phyloP scores from a whole-genome alignment of 768 basidiomycete species.

The Amanita inopinata region DNA sequence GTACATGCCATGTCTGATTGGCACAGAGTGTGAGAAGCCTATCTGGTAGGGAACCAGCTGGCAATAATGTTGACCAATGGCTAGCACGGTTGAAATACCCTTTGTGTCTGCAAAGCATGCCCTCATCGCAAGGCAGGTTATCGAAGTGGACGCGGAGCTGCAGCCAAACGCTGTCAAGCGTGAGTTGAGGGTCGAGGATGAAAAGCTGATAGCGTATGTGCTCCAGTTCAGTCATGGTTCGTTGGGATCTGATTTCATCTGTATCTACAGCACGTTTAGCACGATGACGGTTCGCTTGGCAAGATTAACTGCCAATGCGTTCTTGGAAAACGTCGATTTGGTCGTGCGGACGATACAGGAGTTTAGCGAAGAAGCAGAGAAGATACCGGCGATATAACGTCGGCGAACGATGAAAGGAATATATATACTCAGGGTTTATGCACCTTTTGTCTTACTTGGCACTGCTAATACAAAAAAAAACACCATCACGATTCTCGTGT shows the following conservation, averaged over 20 bases:
- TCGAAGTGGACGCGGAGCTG: constrained; percentile 81
- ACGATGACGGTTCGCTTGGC: constrained; percentile 82
- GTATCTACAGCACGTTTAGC: constrained; percentile 46
- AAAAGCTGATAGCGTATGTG: constrained; percentile 69
- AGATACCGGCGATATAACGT: too few species aligned
- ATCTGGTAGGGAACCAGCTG: too few species aligned
- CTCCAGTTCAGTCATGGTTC: background rate
- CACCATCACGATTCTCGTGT: too few species aligned
- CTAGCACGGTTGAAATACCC: constrained; percentile 63
- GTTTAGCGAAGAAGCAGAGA: constrained; percentile 62
- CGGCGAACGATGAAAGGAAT: too few species aligned
- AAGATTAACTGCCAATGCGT: constrained; percentile 74
- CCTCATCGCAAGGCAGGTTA: constrained; percentile 67
- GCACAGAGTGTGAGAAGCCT: constrained; percentile 10
- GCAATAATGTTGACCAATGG: background rate
- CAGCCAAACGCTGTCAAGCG: constrained; percentile 75
- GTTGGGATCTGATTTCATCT: constrained; percentile 4
- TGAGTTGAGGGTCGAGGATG: constrained; percentile 53
- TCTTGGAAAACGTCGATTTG: constrained; percentile 84
- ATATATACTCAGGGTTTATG: too few species aligned
- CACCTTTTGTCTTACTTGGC: too few species aligned
- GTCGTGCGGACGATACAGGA: constrained; percentile 73
- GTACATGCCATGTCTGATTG: constrained; percentile 6
- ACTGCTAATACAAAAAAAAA: too few species aligned
- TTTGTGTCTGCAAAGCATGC: constrained; percentile 72